Evolutionary conservation across 108 stramenopile genomes (phyloP).

Genomic region (Phaeodactylum tricornutum): DNA sequence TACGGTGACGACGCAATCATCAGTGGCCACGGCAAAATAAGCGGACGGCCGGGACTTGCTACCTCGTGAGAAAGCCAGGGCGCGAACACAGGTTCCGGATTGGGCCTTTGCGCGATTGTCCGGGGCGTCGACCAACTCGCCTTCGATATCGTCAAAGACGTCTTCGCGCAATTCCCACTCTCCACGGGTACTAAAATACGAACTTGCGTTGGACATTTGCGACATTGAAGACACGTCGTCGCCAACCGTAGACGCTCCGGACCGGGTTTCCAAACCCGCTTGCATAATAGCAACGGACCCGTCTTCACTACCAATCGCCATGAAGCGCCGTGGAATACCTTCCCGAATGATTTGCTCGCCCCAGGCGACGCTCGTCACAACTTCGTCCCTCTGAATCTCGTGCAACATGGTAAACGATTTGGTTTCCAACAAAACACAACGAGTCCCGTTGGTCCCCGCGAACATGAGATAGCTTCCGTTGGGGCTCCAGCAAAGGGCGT

Average conservation of each 20-base stretch:
- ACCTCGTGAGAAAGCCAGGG: slow-evolving; percentile 25
- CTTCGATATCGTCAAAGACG: background rate
- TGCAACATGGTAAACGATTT: slow-evolving; percentile 26
- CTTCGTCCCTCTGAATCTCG: slow-evolving; percentile 16
- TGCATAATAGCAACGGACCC: slow-evolving; percentile 23
- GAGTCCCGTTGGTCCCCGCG: slow-evolving; percentile 1
- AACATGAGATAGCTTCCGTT: background rate
- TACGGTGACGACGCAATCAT: slow-evolving; percentile 21
- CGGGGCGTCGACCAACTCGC: background rate
- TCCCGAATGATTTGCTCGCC: slow-evolving; percentile 6
- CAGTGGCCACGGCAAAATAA: slow-evolving; percentile 23
- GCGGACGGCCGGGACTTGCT: slow-evolving; percentile 12
- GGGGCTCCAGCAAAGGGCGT: background rate
- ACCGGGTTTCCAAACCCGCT: slow-evolving; percentile 15
- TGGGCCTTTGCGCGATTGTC: background rate
- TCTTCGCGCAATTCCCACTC: slow-evolving; percentile 2
- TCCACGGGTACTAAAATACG: too few species aligned
- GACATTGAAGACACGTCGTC: background rate
- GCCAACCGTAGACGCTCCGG: background rate
- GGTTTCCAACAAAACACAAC: slow-evolving; percentile 29
- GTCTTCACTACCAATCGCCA: slow-evolving; percentile 24
- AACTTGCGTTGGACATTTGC: too few species aligned
- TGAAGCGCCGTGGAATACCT: slow-evolving; percentile 11
- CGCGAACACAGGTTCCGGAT: slow-evolving; percentile 1
- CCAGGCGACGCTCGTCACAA: slow-evolving; percentile 22